Evolutionary conservation across 352 stramenopile genomes (phyloP), one percentile per base, ranked within the genome.

Genomic region (Phytophthora syringae): DNA sequence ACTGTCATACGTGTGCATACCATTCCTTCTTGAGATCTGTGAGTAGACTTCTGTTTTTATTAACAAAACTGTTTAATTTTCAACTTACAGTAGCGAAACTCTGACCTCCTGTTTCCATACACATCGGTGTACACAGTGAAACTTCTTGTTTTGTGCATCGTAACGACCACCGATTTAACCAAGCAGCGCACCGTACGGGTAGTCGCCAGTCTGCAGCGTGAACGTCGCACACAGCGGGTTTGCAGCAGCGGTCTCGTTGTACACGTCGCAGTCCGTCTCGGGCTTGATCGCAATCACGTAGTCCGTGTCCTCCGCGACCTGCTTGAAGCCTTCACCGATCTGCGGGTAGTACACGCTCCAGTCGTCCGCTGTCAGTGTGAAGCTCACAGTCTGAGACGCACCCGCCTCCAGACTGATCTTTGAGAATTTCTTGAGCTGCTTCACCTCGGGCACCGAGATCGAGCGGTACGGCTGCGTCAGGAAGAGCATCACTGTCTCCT

Each of bases 401-500:
- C 76, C 75, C 0, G 80, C 59, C 40, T 70, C 30, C 44, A 94
- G 64, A 5, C 69, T 60, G 52, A 96, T 77, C 73, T 94, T 94
- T 10, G 67, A 64, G 59, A 94, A 94, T 54, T 84, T 80, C 62
- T 90, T 89, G 24, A 96, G 71, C 50, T 86, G 72, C 72, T 94
- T 95, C 52, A 89, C 76, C 37, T 93, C 80, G 1, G 86, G 84
- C 16, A 89, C 76, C 5, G 82, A 77, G 37, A 79, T 80, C n/a
- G 60, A 51, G 22, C 79, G 83, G 25, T 77, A 81, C 42, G 81
- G 77, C 56, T 89, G 82, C 2, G 65, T 84, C 40, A 94, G 73
- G 49, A 96, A 89, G 18, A 95, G 53, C 54, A 95, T 79, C 32
- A 92, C 75, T 0, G 72, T 83, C 56, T 96, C 84, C 52, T 93